Conservation (phyloP, 1,139 yeast species). For the Ogataea hybrid region DNA sequence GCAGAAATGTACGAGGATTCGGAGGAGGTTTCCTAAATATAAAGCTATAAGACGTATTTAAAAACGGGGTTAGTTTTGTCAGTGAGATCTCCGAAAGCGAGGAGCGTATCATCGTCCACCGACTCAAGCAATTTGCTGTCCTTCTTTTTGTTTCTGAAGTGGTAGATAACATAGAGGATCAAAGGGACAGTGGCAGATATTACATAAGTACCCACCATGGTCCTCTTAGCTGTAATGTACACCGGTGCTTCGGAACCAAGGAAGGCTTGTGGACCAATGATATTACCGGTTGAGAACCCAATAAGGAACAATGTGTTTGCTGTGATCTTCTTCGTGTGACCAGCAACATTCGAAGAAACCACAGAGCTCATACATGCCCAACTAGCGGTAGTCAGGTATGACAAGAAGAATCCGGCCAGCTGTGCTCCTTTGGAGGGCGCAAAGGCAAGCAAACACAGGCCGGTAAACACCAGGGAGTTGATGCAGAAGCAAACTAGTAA, state of each 20-base stretch:
- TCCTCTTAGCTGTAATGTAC: constrained; percentile 42
- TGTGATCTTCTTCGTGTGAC: constrained; percentile 64
- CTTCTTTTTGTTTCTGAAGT: constrained; percentile 25
- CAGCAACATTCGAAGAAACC: constrained; percentile 48
- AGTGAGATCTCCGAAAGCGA: constrained; percentile 51
- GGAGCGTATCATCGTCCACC: constrained; percentile 33
- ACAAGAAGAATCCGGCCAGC: constrained; percentile 43
- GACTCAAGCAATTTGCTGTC: constrained; percentile 7
- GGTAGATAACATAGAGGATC: constrained; percentile 24
- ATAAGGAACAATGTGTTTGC: constrained; percentile 52
- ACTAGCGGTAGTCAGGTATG: constrained; percentile 36
- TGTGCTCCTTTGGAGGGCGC: constrained; percentile 36
- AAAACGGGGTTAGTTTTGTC: constrained; percentile 48
- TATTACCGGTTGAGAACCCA: constrained; percentile 66
- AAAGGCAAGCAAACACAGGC: constrained; percentile 50
- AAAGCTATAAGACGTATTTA: constrained; percentile 34
- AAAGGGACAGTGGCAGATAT: constrained; percentile 20
- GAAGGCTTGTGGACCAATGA: constrained; percentile 56
- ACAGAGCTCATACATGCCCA: constrained; percentile 38
- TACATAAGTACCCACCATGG: constrained; percentile 32
- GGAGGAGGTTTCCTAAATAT: neutral
- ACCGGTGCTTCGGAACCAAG: constrained; percentile 42
- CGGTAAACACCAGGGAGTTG: constrained; percentile 38
- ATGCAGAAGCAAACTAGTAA: constrained; percentile 44
- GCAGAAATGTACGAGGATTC: neutral